Conservation (phyloP, 108 stramenopile genomes). For the Conticribra weissflogii region DNA sequence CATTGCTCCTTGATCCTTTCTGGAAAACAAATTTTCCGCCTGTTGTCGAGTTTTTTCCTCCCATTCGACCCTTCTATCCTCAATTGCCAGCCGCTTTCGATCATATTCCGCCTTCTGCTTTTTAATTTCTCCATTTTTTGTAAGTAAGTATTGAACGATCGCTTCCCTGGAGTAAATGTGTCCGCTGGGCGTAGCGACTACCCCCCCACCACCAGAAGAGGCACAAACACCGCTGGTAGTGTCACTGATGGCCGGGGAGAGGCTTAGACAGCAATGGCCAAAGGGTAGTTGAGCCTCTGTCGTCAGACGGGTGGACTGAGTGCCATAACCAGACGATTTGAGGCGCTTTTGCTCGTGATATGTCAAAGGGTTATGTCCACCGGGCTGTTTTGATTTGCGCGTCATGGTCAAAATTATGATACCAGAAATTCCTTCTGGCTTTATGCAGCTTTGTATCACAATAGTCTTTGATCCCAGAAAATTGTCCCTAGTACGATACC, state of each 20-base stretch:
- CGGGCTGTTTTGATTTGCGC: constrained; percentile 83
- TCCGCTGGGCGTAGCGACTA: constrained; percentile 55
- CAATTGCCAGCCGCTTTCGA: constrained; percentile 19
- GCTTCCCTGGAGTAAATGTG: constrained; percentile 74
- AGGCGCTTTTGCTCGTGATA: constrained; percentile 72
- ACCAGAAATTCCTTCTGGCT: no score
- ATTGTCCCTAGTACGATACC: no score
- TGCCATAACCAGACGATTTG: constrained; percentile 68
- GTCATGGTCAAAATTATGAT: constrained; percentile 49
- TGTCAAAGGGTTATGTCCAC: constrained; percentile 83
- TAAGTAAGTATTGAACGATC: constrained; percentile 79
- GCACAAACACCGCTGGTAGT: neutral
- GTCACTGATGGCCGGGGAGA: constrained; percentile 49
- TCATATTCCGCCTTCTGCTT: constrained; percentile 52
- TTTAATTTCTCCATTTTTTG: constrained; percentile 67
- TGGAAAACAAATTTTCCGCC: constrained; percentile 21
- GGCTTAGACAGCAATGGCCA: constrained; percentile 80
- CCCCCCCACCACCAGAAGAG: constrained; percentile 19
- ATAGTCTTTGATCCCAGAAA: no score
- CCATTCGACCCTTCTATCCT: constrained; percentile 18
- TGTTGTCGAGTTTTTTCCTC: constrained; percentile 44
- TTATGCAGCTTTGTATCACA: no score
- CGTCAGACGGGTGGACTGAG: constrained; percentile 66
- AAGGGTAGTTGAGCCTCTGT: constrained; percentile 77
- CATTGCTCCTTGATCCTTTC: constrained; percentile 49